Percentiles rank a stretch among this genome's conserved stretches.
Evolutionary conservation across 208 protist species (phyloP).

Genomic region (Trypanosoma cruzi): DNA sequence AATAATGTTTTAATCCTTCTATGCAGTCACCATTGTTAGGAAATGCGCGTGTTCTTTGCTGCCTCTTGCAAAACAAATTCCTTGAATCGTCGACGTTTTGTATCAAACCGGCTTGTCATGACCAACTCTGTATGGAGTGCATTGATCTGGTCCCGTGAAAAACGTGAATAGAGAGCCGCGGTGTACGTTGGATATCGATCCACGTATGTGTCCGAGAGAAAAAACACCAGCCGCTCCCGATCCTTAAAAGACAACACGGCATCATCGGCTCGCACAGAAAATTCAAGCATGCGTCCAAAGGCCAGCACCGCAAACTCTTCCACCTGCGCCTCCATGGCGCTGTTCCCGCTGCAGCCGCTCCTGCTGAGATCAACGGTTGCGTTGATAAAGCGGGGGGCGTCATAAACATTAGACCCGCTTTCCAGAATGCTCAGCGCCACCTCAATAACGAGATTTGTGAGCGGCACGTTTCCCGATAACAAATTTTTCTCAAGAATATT

Average conservation of each 20-base stretch:
- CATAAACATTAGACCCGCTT: slow-evolving; percentile 40
- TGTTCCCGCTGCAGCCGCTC: slow-evolving; percentile 2
- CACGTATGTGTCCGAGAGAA: slow-evolving; percentile 50
- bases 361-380: slow-evolving; percentile 34
- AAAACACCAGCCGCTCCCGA: slow-evolving; percentile 35
- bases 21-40: neutral
- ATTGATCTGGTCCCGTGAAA: slow-evolving; percentile 36
- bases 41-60: neutral
- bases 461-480: slow-evolving; percentile 33
- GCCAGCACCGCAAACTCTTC: slow-evolving; percentile 35
- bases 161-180: slow-evolving; percentile 35
- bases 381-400: slow-evolving; percentile 39
- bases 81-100: slow-evolving; percentile 55
- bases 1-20: neutral
- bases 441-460: slow-evolving; percentile 35
- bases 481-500: slow-evolving; percentile 46
- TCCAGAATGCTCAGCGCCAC: slow-evolving; percentile 46
- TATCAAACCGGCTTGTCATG: slow-evolving; percentile 32
- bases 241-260: slow-evolving; percentile 33
- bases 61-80: slow-evolving; percentile 41
- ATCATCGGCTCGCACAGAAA: slow-evolving; percentile 31
- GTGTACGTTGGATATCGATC: slow-evolving; percentile 44
- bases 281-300: slow-evolving; percentile 49
- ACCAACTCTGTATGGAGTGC: slow-evolving; percentile 61
- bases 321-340: slow-evolving; percentile 28